A percentile compares a stretch with the other conserved stretches of the same genome.
Conservation (phyloP, 345 rosid species). For the Theobroma cacao region DNA sequence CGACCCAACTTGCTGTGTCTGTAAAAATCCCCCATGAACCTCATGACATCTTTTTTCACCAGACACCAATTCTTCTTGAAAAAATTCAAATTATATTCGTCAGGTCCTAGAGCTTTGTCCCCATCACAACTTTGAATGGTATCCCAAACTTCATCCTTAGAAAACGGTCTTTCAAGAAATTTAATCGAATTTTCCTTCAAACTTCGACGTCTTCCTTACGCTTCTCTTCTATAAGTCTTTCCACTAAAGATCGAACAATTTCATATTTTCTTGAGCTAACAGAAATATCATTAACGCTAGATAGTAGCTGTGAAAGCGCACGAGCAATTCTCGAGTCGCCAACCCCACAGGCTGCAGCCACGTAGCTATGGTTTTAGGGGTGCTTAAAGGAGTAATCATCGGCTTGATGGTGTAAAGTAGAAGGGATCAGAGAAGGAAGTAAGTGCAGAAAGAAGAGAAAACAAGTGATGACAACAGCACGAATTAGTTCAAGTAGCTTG, state of each 20-base stretch:
- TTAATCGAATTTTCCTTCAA: too few species aligned
- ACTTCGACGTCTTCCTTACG: conserved; percentile 37
- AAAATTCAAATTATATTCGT: too few species aligned
- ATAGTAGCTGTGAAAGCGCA: conserved; percentile 60
- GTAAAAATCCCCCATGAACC: too few species aligned
- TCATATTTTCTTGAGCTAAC: conserved; percentile 81
- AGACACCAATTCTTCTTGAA: too few species aligned
- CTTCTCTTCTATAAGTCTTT: conserved; percentile 72
- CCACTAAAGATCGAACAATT: conserved; percentile 66
- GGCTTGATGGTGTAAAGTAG: conserved; percentile 15
- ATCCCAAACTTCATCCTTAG: too few species aligned
- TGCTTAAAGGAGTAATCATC: not conserved
- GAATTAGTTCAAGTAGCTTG: conserved; percentile 52
- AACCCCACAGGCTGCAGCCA: not conserved
- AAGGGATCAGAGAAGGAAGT: conserved; percentile 39
- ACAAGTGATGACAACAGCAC: conserved; percentile 38
- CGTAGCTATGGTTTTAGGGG: conserved; percentile 15
- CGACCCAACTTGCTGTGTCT: too few species aligned
- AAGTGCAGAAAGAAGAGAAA: conserved; percentile 65
- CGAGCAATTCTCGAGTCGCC: conserved; percentile 65
- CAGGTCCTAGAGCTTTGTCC: too few species aligned
- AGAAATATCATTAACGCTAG: conserved; percentile 60
- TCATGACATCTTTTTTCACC: too few species aligned
- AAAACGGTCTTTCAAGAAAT: too few species aligned
- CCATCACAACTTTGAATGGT: too few species aligned